phyloP scores from a whole-genome alignment of 306 rosid species.

The Echinosophora koreensis region DNA sequence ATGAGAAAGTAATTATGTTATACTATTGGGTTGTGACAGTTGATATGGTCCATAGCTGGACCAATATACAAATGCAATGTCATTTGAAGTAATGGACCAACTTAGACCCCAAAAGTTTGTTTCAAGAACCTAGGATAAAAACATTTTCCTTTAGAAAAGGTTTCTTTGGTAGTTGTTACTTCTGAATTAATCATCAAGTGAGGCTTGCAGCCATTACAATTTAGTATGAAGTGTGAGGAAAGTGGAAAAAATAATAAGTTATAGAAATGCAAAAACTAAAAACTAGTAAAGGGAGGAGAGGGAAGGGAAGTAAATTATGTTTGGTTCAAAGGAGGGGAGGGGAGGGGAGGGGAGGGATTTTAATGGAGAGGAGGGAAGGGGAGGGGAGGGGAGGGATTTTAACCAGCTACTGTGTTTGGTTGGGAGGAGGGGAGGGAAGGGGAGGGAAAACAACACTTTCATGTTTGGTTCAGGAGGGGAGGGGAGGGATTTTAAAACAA shows the following conservation, averaged over 20 bases:
- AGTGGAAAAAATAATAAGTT: not conserved
- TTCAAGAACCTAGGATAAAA: slow-evolving; percentile 8
- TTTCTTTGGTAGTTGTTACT: slow-evolving; percentile 18
- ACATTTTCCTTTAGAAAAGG: not conserved
- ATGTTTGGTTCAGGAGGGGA: too few species aligned
- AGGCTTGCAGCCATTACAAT: slow-evolving; percentile 11
- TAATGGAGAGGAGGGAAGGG: too few species aligned
- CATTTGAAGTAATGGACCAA: slow-evolving; percentile 8
- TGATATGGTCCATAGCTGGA: not conserved
- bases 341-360: too few species aligned
- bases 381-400: too few species aligned
- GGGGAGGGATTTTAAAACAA: too few species aligned
- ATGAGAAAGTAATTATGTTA: not conserved
- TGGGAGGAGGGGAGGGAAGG: too few species aligned
- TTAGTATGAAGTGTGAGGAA: slow-evolving; percentile 8
- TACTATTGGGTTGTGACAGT: slow-evolving; percentile 17
- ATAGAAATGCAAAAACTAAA: slow-evolving; percentile 6
- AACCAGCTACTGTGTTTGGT: too few species aligned
- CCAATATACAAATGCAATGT: not conserved
- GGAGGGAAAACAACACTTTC: too few species aligned
- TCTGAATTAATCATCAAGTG: not conserved
- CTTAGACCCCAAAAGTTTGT: not conserved
- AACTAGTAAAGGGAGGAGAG: not conserved
- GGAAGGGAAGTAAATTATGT: not conserved
- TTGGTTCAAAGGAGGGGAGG: too few species aligned